Conservation (phyloP, 495 filamentous ascomycete genomes). For the Neurospora pannonica region DNA sequence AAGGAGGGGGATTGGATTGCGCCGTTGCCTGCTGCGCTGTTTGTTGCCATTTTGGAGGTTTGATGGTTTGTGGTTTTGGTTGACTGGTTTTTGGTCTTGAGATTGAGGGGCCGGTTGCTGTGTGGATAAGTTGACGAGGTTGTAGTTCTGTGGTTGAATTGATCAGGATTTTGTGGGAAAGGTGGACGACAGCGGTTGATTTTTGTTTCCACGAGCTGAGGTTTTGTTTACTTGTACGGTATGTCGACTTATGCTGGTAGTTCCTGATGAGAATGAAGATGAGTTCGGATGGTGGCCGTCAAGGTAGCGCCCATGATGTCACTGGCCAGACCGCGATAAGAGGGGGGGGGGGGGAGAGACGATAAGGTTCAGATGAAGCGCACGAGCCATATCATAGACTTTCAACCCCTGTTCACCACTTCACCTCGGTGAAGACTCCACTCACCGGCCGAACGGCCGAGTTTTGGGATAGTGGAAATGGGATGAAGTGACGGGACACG, state of each 20-base stretch:
- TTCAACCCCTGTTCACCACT: neutral
- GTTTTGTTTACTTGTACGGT: neutral
- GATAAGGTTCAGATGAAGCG: neutral
- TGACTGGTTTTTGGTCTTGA: neutral
- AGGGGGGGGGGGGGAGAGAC: neutral
- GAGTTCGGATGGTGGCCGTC: neutral
- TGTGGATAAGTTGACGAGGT: neutral
- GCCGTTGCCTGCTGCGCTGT: constrained; percentile 16
- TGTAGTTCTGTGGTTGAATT: neutral
- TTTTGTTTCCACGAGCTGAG: too few relatives aligned
- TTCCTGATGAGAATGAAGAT: neutral
- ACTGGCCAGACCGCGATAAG: neutral
- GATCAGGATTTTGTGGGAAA: too few relatives aligned
- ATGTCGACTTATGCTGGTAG: neutral
- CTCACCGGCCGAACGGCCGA: neutral
- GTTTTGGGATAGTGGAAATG: neutral
- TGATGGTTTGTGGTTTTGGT: neutral
- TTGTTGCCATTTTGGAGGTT: constrained; percentile 18
- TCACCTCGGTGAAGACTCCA: neutral
- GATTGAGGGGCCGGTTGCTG: neutral
- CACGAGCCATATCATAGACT: neutral
- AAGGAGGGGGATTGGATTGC: neutral
- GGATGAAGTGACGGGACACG: neutral
- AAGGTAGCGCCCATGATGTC: neutral
- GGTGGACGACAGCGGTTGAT: too few relatives aligned